Conservation (phyloP, 164 flowering plant species). For the Taxillus chinensis region DNA sequence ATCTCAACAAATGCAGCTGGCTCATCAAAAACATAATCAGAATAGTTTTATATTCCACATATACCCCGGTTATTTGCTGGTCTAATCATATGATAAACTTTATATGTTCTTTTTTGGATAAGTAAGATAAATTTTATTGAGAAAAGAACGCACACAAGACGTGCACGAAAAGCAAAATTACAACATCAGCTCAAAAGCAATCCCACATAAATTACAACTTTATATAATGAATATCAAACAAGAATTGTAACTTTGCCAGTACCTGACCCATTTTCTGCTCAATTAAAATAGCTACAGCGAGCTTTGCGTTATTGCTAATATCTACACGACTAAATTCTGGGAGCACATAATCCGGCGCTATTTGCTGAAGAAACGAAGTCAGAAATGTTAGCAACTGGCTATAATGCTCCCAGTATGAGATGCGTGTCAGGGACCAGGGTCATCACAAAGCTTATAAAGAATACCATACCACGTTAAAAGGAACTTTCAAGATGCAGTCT, state of each 20-base stretch:
- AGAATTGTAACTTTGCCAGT: neutral
- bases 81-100: no score
- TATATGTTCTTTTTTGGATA: no score
- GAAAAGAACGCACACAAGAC: no score
- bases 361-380: conserved; percentile 38
- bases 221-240: neutral
- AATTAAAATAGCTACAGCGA: conserved; percentile 53
- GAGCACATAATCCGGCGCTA: conserved; percentile 45
- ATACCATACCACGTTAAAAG: conserved; percentile 47
- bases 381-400: neutral
- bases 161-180: no score
- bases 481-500: conserved; percentile 66
- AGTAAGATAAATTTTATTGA: no score
- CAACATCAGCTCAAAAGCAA: no score
- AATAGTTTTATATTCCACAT: no score
- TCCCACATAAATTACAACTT: no score
- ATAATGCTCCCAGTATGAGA: neutral
- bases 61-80: no score
- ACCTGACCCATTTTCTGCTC: conserved; percentile 68
- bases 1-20: no score
- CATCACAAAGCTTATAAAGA: neutral
- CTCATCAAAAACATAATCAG: no score
- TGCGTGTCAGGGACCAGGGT: neutral
- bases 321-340: conserved; percentile 35
- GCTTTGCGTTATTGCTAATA: conserved; percentile 40